A percentile compares a stretch with the other conserved stretches of the same genome.
Conservation (phyloP, 1,284 basidiomycete genomes). For the Apiotrichum sp. region DNA sequence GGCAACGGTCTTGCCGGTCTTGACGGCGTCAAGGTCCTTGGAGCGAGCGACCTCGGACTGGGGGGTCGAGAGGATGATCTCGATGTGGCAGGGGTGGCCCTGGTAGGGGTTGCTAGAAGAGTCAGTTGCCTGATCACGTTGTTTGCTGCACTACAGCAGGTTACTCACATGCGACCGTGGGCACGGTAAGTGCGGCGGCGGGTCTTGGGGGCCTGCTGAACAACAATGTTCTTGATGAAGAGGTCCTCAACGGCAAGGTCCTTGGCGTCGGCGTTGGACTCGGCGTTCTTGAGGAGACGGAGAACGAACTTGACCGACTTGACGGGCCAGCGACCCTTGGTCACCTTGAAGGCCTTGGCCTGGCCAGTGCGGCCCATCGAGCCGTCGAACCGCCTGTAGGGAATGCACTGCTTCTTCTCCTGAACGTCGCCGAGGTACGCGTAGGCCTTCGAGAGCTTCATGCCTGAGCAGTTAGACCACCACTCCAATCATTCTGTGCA, state of each 20-base stretch:
- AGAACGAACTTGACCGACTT: constrained; percentile 97
- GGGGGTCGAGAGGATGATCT: constrained; percentile 75
- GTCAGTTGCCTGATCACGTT: constrained; percentile 1
- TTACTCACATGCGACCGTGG: constrained; percentile 70
- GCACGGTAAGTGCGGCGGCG: constrained; percentile 99
- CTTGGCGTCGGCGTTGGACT: constrained; percentile 98
- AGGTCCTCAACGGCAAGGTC: constrained; percentile 89
- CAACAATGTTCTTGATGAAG: constrained; percentile 91
- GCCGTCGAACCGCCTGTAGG: constrained; percentile 94
- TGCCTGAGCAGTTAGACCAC: constrained; percentile 53
- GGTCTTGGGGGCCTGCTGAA: constrained; percentile 99
- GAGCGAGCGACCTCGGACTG: constrained; percentile 81
- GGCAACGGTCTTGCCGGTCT: constrained; percentile 45
- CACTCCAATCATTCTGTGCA: too few relatives aligned
- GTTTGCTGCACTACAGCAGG: not conserved
- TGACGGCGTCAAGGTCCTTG: constrained; percentile 63
- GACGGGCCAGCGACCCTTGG: constrained; percentile 99
- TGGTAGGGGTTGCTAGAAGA: constrained; percentile 65
- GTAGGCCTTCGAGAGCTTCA: constrained; percentile 94
- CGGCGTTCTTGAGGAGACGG: constrained; percentile 95
- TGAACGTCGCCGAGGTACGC: constrained; percentile 88
- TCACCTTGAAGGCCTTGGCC: constrained; percentile 95
- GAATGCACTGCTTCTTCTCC: constrained; percentile 95
- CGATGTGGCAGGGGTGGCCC: constrained; percentile 90
- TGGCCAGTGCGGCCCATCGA: constrained; percentile 96